These are phyloP conservation scores for Rhytidiadelphus loreus DNA, from an alignment of 225 moss, liverwort and hornwort genomes.

Conservation along the genomic window DNA sequence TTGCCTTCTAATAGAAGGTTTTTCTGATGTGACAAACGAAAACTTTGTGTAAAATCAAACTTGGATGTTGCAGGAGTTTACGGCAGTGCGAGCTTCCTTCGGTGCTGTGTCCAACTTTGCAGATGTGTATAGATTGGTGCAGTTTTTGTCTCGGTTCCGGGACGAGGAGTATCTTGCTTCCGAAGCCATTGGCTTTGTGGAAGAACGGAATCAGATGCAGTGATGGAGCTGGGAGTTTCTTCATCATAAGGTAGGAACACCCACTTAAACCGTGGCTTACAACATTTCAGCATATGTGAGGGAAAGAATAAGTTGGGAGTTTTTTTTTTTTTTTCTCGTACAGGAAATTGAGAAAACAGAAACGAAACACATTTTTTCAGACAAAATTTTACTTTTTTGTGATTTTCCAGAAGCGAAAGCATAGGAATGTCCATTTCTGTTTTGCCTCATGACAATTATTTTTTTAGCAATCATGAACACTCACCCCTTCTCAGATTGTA, in stretches of 20 bases:
- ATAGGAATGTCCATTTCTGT: not conserved
- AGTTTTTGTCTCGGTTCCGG: constrained; percentile 60
- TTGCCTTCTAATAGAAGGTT: not conserved
- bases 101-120: constrained; percentile 61
- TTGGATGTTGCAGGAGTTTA: not conserved
- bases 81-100: constrained; percentile 51
- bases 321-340: too few species aligned
- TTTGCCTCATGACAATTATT: not conserved
- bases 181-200: constrained; percentile 52
- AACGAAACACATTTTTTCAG: not conserved
- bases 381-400: not conserved
- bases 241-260: not conserved
- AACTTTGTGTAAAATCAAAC: not conserved
- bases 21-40: not conserved
- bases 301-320: not conserved
- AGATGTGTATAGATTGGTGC: constrained; percentile 64
- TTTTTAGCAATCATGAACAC: not conserved
- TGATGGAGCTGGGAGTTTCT: not conserved
- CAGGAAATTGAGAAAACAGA: not conserved
- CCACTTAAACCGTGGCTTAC: not conserved
- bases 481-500: not conserved
- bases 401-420: not conserved
- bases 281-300: not conserved
- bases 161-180: constrained; percentile 64
- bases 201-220: constrained; percentile 24